Conservation (phyloP, 140 eudicot genomes). For the Senecio squalidus region DNA sequence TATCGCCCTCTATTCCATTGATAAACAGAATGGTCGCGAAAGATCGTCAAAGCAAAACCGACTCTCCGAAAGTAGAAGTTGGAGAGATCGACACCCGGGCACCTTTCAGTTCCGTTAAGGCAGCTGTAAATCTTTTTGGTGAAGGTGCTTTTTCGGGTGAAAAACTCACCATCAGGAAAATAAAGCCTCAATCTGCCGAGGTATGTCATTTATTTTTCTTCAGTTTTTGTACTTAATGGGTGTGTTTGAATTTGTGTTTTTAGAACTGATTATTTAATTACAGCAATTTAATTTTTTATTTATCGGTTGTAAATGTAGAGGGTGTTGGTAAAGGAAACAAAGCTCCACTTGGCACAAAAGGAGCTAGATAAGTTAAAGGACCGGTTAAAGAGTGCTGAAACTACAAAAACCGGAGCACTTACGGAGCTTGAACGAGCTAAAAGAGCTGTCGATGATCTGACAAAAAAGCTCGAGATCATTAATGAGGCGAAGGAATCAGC, state of each 20-base stretch:
- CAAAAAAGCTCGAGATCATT: constrained; percentile 52
- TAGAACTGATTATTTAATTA: background rate
- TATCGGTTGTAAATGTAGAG: constrained; percentile 48
- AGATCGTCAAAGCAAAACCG: constrained; percentile 55
- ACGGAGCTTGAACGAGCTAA: constrained; percentile 77
- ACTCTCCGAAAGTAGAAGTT: constrained; percentile 68
- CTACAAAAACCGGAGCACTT: constrained; percentile 68
- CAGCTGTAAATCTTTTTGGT: constrained; percentile 90
- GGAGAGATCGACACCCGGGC: constrained; percentile 97
- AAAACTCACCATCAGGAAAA: constrained; percentile 59
- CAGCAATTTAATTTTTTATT: no score
- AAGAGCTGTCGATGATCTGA: constrained; percentile 58
- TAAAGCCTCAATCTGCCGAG: constrained; percentile 82
- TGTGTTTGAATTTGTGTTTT: background rate
- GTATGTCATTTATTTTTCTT: constrained; percentile 30
- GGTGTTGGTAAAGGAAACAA: constrained; percentile 75
- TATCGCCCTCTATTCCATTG: background rate
- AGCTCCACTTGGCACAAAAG: constrained; percentile 78
- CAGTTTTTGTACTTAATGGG: background rate
- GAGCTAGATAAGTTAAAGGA: constrained; percentile 82
- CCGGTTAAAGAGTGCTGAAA: constrained; percentile 62
- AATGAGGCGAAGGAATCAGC: constrained; percentile 68
- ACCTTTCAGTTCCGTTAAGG: constrained; percentile 96
- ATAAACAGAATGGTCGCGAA: constrained; percentile 69
- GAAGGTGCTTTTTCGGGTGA: constrained; percentile 92